A percentile compares a stretch with the other conserved stretches of the same genome.
phyloP scores from a whole-genome alignment of 2,329 filamentous ascomycete species.

The Incumbomyces lentus region DNA sequence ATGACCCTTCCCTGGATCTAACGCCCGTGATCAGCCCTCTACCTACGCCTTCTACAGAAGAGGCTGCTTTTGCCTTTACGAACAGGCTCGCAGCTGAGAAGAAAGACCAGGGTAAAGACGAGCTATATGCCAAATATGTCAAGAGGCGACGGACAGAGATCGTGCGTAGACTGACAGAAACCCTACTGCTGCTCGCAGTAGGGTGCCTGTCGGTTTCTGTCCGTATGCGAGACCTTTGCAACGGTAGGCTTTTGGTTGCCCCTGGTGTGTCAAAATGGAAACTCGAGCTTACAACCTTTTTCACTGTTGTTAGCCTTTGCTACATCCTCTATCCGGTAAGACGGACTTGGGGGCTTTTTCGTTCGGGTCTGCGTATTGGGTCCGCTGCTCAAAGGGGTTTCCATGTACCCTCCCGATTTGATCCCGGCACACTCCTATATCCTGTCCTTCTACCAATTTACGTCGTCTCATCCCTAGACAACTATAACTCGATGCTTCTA shows the following conservation, averaged over 20 bases:
- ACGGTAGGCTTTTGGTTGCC: not conserved
- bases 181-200: slow-evolving; percentile 43
- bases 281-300: not conserved
- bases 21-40: slow-evolving; percentile 16
- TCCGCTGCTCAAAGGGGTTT: slow-evolving; percentile 28
- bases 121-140: slow-evolving; percentile 20
- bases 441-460: slow-evolving; percentile 66
- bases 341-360: slow-evolving; percentile 13
- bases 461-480: slow-evolving; percentile 63
- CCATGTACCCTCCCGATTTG: slow-evolving; percentile 65
- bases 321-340: slow-evolving; percentile 18
- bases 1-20: slow-evolving; percentile 16
- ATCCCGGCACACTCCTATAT: slow-evolving; percentile 84
- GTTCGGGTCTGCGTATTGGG: slow-evolving; percentile 6
- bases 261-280: not conserved
- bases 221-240: not conserved
- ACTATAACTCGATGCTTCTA: slow-evolving; percentile 53
- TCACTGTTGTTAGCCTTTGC: slow-evolving; percentile 3
- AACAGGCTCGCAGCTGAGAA: slow-evolving; percentile 7
- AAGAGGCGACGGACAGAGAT: slow-evolving; percentile 32
- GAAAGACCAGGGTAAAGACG: slow-evolving; percentile 6
- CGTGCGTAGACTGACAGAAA: slow-evolving; percentile 43
- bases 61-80: slow-evolving; percentile 9
- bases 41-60: slow-evolving; percentile 18
- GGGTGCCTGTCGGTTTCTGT: slow-evolving; percentile 29